Evolutionary conservation across 2,329 filamentous ascomycete species (phyloP), one percentile per base, ranked within the genome.

Genomic region (Pyrenophora seminiperda): DNA sequence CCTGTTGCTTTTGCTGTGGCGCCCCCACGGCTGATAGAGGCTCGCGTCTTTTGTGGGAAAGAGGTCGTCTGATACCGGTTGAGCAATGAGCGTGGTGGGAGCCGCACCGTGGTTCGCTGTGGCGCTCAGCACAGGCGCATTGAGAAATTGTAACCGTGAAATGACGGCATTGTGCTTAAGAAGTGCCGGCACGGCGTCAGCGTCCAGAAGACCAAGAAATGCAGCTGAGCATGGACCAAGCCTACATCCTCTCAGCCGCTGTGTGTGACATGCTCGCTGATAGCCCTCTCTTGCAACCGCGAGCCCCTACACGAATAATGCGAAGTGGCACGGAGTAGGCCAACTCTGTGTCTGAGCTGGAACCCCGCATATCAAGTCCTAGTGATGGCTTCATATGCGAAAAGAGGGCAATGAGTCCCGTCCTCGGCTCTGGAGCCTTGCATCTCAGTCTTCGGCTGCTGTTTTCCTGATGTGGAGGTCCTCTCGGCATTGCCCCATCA

Each of bases 31-130:
- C 30, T 40, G 36, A 47, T 22, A 40, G 45, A 43, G 24, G 44
- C 39, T 55, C 54, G 58, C 54, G 48, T 58, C 31, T 60, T 60
- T 63, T 62, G 45, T 53, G 41, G 46, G 43, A 59, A 65, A 51
- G 22, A 50, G 56, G 58, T 56, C 32, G 48, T 49, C 27, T 46
- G 53, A 62, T 54, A 43, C 52, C 32, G 47, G 30, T 13, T 27
- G 41, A 30, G 38, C 20, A 17, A 34, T 38, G 33, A 37, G 36
- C 20, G 17, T 47, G 24, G 17, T 24, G 17, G 32, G 32, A 39
- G 44, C 42, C 32, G 43, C 48, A 39, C 24, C 32, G 29, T 20
- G 41, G 41, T 37, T 41, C 34, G 29, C 29, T 44, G 11, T 41
- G n/a, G 19, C 29, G 30, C 40, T 20, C 47, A 19, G 40, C 27